phyloP scores from a whole-genome alignment of 495 filamentous ascomycete genomes.

The Penicillium roqueforti region DNA sequence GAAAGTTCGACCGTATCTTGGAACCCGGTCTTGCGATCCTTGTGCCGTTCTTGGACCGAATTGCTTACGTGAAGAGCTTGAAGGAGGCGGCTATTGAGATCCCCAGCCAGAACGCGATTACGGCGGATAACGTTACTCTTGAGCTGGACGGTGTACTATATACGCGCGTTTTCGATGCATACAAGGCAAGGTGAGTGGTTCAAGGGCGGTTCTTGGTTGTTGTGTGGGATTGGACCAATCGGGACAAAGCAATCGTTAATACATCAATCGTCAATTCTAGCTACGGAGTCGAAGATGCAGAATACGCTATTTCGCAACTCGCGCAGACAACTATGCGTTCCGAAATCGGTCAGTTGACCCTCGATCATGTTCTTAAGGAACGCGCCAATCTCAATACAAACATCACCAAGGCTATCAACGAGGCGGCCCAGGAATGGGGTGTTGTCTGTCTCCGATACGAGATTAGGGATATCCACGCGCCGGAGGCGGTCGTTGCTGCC shows the following conservation, averaged over 20 bases:
- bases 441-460: slow-evolving; percentile 95
- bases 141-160: slow-evolving; percentile 95
- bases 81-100: slow-evolving; percentile 97
- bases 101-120: slow-evolving; percentile 93
- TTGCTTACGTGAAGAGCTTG: slow-evolving; percentile 94
- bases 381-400: slow-evolving; percentile 92
- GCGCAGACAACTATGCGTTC: slow-evolving; percentile 98
- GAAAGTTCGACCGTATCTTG: slow-evolving; percentile 87
- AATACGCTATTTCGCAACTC: slow-evolving; percentile 96
- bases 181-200: slow-evolving; percentile 75
- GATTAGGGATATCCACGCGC: slow-evolving; percentile 96
- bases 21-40: slow-evolving; percentile 87
- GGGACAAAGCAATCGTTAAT: slow-evolving; percentile 11
- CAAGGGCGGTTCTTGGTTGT: background rate
- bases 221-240: background rate
- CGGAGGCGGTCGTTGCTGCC: slow-evolving; percentile 83
- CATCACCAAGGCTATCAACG: slow-evolving; percentile 97
- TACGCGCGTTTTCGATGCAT: slow-evolving; percentile 93
- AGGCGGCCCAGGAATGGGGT: slow-evolving; percentile 94
- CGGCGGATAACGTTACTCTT: slow-evolving; percentile 94
- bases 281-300: slow-evolving; percentile 97
- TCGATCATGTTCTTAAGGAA: slow-evolving; percentile 97
- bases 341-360: slow-evolving; percentile 92
- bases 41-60: slow-evolving; percentile 87
- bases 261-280: slow-evolving; percentile 38